A percentile compares a stretch with the other conserved stretches of the same genome.
phyloP scores from a whole-genome alignment of 306 rosid genomes.

The Ziziphus jujuba region DNA sequence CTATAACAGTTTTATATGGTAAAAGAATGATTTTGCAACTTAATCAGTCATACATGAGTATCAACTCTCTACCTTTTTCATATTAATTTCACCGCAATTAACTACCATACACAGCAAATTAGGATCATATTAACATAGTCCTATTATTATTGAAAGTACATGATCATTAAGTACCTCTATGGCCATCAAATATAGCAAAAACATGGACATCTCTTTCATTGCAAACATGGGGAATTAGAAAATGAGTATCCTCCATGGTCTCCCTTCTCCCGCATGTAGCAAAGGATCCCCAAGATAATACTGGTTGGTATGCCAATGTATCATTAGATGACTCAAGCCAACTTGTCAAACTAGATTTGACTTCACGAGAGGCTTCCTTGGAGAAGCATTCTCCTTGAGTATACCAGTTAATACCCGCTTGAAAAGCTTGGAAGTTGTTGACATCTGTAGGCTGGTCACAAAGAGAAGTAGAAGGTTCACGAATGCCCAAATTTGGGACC shows the following conservation, averaged over 20 bases:
- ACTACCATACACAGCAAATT: too few species aligned
- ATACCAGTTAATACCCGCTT: constrained; percentile 73
- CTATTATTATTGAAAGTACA: constrained; percentile 14
- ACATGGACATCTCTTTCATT: constrained; percentile 59
- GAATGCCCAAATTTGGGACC: constrained; percentile 30
- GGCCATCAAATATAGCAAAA: constrained; percentile 94
- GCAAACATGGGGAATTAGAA: constrained; percentile 61
- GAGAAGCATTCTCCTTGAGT: constrained; percentile 58
- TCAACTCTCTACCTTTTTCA: too few species aligned
- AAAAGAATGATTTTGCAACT: too few species aligned
- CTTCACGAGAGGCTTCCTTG: constrained; percentile 36
- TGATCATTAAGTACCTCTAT: constrained; percentile 60
- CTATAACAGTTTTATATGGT: too few species aligned
- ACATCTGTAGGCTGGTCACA: constrained; percentile 34
- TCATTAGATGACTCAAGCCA: constrained; percentile 45
- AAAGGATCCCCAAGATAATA: constrained; percentile 86
- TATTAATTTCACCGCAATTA: too few species aligned
- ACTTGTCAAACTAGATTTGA: constrained; percentile 33
- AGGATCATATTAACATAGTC: not conserved
- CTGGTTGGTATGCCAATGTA: constrained; percentile 51
- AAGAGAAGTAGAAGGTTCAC: constrained; percentile 21
- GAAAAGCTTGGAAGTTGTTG: constrained; percentile 36
- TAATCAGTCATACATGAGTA: too few species aligned
- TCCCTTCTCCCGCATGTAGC: constrained; percentile 94
- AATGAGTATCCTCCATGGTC: constrained; percentile 93